Evolutionary conservation across 345 rosid genomes (phyloP).

Genomic region (Cochlearia excelsa): DNA sequence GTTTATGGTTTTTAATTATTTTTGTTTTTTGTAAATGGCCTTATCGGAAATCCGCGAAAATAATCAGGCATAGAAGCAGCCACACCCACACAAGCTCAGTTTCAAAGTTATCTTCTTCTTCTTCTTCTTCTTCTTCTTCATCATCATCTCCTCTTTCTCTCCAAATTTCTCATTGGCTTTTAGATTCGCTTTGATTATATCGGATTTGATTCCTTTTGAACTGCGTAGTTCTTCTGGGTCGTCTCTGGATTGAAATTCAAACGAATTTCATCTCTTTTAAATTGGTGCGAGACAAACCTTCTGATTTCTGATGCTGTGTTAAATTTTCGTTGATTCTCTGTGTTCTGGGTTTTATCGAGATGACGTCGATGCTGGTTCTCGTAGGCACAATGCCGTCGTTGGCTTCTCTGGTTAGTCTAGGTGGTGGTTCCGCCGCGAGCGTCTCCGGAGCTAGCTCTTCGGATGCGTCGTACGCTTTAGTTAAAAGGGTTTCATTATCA

Average conservation of each 20-base stretch:
- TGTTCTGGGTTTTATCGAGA: conserved; percentile 27
- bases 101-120: conserved; percentile 29
- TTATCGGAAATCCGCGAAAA: conserved; percentile 45
- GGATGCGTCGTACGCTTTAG: conserved; percentile 53
- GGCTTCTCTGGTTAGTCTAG: conserved; percentile 59
- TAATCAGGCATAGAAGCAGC: conserved; percentile 60
- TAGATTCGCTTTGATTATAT: conserved; percentile 11
- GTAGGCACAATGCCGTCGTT: conserved; percentile 80
- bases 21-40: conserved; percentile 32
- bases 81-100: conserved; percentile 51
- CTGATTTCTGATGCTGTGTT: conserved; percentile 5
- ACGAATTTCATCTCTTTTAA: conserved; percentile 4
- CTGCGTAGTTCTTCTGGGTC: neutral
- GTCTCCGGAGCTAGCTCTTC: conserved; percentile 43
- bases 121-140: conserved; percentile 25
- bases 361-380: conserved; percentile 63
- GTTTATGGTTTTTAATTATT: neutral
- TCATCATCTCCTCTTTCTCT: conserved; percentile 27
- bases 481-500: conserved; percentile 56
- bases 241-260: neutral
- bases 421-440: conserved; percentile 42
- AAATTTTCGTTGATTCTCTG: conserved; percentile 18
- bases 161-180: conserved; percentile 10
- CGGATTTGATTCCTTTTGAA: conserved; percentile 15
- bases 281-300: conserved; percentile 19